Conservation (phyloP, 768 basidiomycete species). For the Pleurotus tuber-regium region DNA sequence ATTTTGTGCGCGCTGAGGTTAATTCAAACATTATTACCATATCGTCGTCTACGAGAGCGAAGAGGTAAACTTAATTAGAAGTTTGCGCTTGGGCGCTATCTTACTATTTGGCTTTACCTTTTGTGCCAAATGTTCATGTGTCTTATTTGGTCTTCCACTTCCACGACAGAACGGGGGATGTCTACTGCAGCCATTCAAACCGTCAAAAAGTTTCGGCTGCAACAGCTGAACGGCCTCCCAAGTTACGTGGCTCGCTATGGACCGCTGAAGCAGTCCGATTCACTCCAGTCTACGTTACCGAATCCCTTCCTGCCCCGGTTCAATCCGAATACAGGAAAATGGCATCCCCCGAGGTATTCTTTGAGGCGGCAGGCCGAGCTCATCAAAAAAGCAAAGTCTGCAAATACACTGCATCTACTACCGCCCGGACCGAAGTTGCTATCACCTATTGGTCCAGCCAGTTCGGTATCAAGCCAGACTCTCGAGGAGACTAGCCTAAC, state of each 20-base stretch:
- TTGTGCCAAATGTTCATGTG: too few relatives aligned
- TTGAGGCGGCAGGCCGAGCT: slow-evolving; percentile 76
- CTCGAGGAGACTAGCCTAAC: neutral
- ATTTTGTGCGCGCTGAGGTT: too few relatives aligned
- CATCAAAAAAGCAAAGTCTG: slow-evolving; percentile 63
- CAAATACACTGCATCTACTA: slow-evolving; percentile 53
- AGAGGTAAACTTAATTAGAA: too few relatives aligned
- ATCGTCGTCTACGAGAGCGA: too few relatives aligned
- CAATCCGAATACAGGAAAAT: slow-evolving; percentile 59
- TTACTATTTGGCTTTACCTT: too few relatives aligned
- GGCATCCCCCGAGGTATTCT: slow-evolving; percentile 71
- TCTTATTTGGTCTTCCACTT: too few relatives aligned
- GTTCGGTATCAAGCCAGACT: neutral
- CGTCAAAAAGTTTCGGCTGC: slow-evolving; percentile 44
- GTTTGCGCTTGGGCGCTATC: too few relatives aligned
- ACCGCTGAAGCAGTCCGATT: slow-evolving; percentile 27
- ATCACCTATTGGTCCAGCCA: neutral
- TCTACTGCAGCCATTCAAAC: slow-evolving; percentile 23
- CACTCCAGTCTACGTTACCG: slow-evolving; percentile 25
- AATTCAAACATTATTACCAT: too few relatives aligned
- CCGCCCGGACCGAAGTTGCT: slow-evolving; percentile 67
- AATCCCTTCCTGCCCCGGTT: slow-evolving; percentile 74
- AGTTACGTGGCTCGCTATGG: slow-evolving; percentile 33
- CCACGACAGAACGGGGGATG: too few relatives aligned
- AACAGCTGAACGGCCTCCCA: slow-evolving; percentile 39